Evolutionary conservation across 2,329 filamentous ascomycete species (phyloP).

Genomic region (Geosmithia flava): DNA sequence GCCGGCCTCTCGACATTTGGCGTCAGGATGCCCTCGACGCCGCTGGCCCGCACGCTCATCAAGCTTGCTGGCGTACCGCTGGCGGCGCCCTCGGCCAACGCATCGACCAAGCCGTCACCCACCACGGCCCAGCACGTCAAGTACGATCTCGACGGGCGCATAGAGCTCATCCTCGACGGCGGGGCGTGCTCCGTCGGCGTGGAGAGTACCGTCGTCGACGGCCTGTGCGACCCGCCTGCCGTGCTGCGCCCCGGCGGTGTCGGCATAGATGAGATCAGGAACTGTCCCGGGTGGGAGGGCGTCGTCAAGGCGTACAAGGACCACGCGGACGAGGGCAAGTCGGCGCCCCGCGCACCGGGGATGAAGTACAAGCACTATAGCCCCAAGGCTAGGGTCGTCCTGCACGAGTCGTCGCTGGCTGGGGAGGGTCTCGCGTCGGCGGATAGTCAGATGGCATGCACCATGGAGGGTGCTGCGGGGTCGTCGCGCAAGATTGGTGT

Average conservation of each 20-base stretch:
- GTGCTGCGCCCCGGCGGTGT: slow-evolving; percentile 82
- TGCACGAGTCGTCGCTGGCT: slow-evolving; percentile 53
- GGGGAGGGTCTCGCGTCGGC: slow-evolving; percentile 19
- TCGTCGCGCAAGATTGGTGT: slow-evolving; percentile 29
- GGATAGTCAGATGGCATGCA: slow-evolving; percentile 16
- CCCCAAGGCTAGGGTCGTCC: slow-evolving; percentile 71
- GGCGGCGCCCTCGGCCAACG: slow-evolving; percentile 88
- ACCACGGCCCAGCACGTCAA: slow-evolving; percentile 83
- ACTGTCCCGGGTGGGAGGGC: slow-evolving; percentile 68
- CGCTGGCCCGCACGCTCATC: slow-evolving; percentile 82
- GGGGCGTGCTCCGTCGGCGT: slow-evolving; percentile 80
- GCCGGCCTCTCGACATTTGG: slow-evolving; percentile 77
- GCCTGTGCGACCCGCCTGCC: slow-evolving; percentile 66
- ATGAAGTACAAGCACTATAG: slow-evolving; percentile 99
- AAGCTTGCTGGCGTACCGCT: slow-evolving; percentile 65
- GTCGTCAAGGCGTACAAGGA: slow-evolving; percentile 73
- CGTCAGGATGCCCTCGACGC: slow-evolving; percentile 74
- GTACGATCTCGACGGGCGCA: slow-evolving; percentile 71
- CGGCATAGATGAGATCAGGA: slow-evolving; percentile 64
- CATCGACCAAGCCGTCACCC: slow-evolving; percentile 83
- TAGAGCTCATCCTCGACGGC: slow-evolving; percentile 81
- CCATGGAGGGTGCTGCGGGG: not conserved
- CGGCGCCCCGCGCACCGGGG: slow-evolving; percentile 69
- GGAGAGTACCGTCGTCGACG: slow-evolving; percentile 94
- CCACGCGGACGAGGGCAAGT: slow-evolving; percentile 50